Conservation (phyloP, 2,329 filamentous ascomycete genomes). For the Epichloe bromicola region DNA sequence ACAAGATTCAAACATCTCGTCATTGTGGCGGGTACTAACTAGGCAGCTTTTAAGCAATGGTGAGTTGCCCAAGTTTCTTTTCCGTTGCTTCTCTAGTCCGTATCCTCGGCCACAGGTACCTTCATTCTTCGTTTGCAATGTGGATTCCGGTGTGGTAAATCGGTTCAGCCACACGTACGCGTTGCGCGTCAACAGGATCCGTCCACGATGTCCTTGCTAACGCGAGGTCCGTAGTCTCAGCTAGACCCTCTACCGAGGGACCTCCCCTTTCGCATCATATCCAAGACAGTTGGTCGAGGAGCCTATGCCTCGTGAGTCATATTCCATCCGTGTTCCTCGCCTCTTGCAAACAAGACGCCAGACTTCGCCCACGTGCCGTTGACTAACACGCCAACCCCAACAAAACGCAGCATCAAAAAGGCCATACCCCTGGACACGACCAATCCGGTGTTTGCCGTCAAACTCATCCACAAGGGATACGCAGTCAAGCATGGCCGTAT, state of each 20-base stretch:
- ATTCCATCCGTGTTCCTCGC: too few relatives aligned
- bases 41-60: neutral
- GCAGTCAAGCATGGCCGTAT: slow-evolving; percentile 81
- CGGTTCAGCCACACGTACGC: neutral
- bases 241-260: slow-evolving; percentile 72
- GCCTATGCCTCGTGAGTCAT: slow-evolving; percentile 81
- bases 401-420: slow-evolving; percentile 65
- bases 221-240: slow-evolving; percentile 50
- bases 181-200: neutral
- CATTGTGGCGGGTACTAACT: neutral
- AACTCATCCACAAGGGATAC: slow-evolving; percentile 97
- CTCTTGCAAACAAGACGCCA: too few relatives aligned
- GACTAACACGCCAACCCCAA: too few relatives aligned
- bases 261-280: slow-evolving; percentile 87
- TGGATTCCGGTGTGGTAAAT: neutral
- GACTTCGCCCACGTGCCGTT: too few relatives aligned
- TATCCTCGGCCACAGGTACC: neutral
- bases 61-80: neutral
- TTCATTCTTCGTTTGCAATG: neutral
- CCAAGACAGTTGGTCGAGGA: slow-evolving; percentile 89
- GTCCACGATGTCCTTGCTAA: slow-evolving; percentile 30
- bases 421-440: slow-evolving; percentile 60
- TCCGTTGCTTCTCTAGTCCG: neutral
- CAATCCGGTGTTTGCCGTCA: slow-evolving; percentile 83
- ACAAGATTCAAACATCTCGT: neutral